Base-by-base conservation (phyloP, 2,329 filamentous ascomycete species). In the Neonectria punicea region DNA sequence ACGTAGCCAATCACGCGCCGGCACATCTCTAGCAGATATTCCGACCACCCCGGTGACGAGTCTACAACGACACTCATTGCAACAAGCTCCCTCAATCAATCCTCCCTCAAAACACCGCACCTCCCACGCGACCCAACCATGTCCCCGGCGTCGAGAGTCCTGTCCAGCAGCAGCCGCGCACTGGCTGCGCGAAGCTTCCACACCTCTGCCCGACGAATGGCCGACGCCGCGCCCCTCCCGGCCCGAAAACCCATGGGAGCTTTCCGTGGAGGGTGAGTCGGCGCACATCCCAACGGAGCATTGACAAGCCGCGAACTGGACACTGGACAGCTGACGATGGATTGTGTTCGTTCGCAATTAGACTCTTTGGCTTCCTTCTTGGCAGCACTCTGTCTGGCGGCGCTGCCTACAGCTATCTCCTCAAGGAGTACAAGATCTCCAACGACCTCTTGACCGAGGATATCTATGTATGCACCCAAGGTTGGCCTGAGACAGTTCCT, bases 401-500 rank as follows among this genome's bases (percentile, higher is more conserved):
- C 57, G 91, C 89, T 63, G 92, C 97, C 74, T 98, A 98, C 84
- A 94, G 93, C 80, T 98, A 98, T 80, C 88, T 97, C 71, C 83
- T 98, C 74, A 90, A 95, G 78, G 94, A 98, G 81, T 98, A 98
- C 85, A 93, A 94, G 83, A 86, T 94, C 47, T 93, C 93, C 73
- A 98, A 98, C 83, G 93, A 97, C 82, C 87, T 98, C 76, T 84
- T 98, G 81, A 95, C 91, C 66, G 94, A 97, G 82, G 95, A 98
- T 81, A 97, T 98, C 79, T 95, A 95, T 82, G 95, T 98, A 87
- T 81, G 93, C 91, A 49, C 54, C 63, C 59, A 34, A 32, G 16
- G 50, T 34, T 43, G 16, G 13, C 36, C 34, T 14, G 30, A 55
- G 34, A 39, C 25, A 43, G 34, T 34, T 32, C 18, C 41, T 16